Percentiles rank a stretch among this genome's conserved stretches.
phyloP scores from a whole-genome alignment of 2,329 filamentous ascomycete genomes.

The Emydomyces testavorans region DNA sequence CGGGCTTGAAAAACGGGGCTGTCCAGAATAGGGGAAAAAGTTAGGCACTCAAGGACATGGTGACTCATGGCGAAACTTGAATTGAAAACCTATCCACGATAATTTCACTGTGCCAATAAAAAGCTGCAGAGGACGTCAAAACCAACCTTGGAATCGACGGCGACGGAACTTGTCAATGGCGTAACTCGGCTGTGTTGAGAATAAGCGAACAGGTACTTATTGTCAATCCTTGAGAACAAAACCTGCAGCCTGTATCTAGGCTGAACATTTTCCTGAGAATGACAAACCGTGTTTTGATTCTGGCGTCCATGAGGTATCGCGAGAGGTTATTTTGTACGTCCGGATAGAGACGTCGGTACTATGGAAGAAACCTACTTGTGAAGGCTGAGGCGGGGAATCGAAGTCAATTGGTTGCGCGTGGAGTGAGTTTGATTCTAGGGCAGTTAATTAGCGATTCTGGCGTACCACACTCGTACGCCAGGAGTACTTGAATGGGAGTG shows the following conservation, averaged over 20 bases:
- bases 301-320: neutral
- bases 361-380: conserved; percentile 41
- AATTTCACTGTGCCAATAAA: no score
- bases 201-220: no score
- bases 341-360: conserved; percentile 29
- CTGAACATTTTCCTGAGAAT: neutral
- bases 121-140: no score
- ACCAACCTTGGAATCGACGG: no score
- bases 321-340: conserved; percentile 26
- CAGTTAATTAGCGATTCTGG: conserved; percentile 9
- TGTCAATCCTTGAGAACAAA: no score
- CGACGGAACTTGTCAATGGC: no score
- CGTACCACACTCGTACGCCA: neutral
- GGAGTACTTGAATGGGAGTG: conserved; percentile 10
- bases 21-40: no score
- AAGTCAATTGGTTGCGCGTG: conserved; percentile 32
- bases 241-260: neutral
- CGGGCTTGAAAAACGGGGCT: no score
- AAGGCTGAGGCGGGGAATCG: conserved; percentile 31
- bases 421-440: conserved; percentile 27
- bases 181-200: no score
- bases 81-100: no score
- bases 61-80: no score
- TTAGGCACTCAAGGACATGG: no score
- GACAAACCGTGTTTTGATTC: neutral